Base-by-base conservation (phyloP, 768 basidiomycete genomes). In the Suillus placidus region DNA sequence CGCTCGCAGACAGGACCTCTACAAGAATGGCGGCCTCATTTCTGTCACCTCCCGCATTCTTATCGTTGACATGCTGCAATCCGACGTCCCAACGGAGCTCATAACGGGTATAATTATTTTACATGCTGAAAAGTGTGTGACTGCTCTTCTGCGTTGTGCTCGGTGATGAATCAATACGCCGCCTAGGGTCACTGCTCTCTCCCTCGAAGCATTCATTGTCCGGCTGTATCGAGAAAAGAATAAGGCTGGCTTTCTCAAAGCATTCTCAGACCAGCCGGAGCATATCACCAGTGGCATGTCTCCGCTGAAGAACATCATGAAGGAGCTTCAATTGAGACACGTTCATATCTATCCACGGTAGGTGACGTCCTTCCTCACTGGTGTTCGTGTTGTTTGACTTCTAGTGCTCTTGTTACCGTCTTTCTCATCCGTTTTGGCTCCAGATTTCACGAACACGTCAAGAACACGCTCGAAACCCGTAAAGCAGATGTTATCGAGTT, bases 181-280 rank as follows among this genome's bases (percentile, higher is more conserved):
- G 34, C 34, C 5, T 71, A 95, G 96, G 74, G 92, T 97, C 13
- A 93, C 92, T 0, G 85, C 93, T 2, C 83, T 94, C 1, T 92
- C 89, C 32, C 81, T 90, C 56, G 97, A 98, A 74, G 94, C 95
- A 0, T 99, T 99, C 79, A 93, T 98, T 43, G 90, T 95, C 58
- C 88, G 96, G 3, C 80, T 97, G 3, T 98, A 91, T 74, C 87
- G 97, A 49, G 90, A 97, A 77, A 88, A 90, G 79, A 99, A 98
- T 80, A 87, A 84, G 74, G 83, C 82, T 2, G 97, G 97, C 1
- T 99, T 99, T 76, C 81, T 98, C 69, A 99, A 99, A 77, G 97
- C 95, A 0, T 97, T 99, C 73, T 94, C 95, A 2, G 97, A 99
- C 76, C 92, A 98, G 71, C 95, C 97, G 5, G 97, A 99, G 75